Base-by-base conservation (phyloP, 2,329 filamentous ascomycete species). In the Sporothrix luriei region DNA sequence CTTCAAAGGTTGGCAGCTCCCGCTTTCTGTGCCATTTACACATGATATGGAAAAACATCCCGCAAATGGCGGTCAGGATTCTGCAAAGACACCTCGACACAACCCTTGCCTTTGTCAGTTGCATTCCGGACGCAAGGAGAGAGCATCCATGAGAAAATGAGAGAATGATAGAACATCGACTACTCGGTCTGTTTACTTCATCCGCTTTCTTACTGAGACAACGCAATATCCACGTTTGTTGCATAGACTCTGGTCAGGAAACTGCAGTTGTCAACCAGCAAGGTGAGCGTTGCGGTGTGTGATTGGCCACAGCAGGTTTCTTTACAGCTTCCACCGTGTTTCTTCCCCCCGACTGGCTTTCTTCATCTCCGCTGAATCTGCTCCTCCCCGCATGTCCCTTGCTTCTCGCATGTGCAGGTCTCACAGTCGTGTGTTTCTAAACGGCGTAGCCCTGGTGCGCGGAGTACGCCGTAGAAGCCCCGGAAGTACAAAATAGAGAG, bases 331-430 rank as follows among this genome's bases (percentile, higher is more conserved):
- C 40, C 14, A 2, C 21, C 48, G 13, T 16, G 16, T 33, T 64
- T 64, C 57, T 62, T 9, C 43, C 19, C 33, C 29, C 21, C 6
- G 57, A 21, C 57, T 46, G 26, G n/a, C n/a, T 19, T 43, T 38
- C 38, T 62, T 29, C 38, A 29, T 10, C 24, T 43, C 6, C 29
- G 4, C 9, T 43, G 24, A 4, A 24, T 40, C 19, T 10, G 1
- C 16, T 21, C n/a, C 13, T 21, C 62, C n/a, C 66, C 24, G 11
- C 3, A 11, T 33, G 66, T 68, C 52, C 66, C 66, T 68, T 68
- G 52, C 66, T 59, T 68, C 51, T 68, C 66, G 66, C 38, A 40
- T 57, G 38, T 49, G 52, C 66, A 57, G 38, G 66, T 68, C 66
- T 59, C 66, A 68, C 65, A 26, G 24, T 57, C 52, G 48, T 67